Evolutionary conservation across 805 yeast species (phyloP), one percentile per base, ranked within the genome.

Genomic region (Danielia reshetovae): DNA sequence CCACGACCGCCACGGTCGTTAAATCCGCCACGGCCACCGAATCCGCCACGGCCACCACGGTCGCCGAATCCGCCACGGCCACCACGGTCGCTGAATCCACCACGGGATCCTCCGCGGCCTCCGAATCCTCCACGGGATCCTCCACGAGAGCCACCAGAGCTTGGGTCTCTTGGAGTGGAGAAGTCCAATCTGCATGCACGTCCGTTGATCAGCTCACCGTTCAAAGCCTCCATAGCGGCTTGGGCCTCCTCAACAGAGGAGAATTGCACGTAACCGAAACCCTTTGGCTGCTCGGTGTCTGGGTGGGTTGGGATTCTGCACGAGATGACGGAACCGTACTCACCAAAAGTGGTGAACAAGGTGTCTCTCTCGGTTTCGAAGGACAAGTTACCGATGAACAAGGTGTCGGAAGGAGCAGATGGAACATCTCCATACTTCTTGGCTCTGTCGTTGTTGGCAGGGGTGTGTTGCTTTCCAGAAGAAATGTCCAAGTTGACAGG

Each of bases 261-360:
- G 60, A 77, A 90, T 71, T 93, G 97, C 39, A 90, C 96, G 68
- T 93, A 93, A 49, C 97, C 98, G 70, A 93, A 93, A 51, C 98
- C 98, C 79, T 93, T 93, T 65, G 95, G 95, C 72, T 90, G 96
- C 65, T 88, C 95, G 48, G 97, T 89, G 65, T 90, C 97, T 57
- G 96, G 97, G 71, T 93, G 94, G 28, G 97, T 90, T 65, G 98
- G 98, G 50, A 93, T 72, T 74, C 98, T 83, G 52, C 88, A 89
- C 44, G 95, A 85, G 36, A 87, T 68, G 43, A 93, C 86, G 43
- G 75, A 74, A 60, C 96, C 97, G 63, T 75, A 74, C 57, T 75
- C 77, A 50, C 82, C 78, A 57, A 93, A 93, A 27, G 78, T 61
- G 51, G 75, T 79, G 62, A 72, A 81, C 50, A 93, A 71, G 43